Evolutionary conservation across 345 rosid species (phyloP), one percentile per base, ranked within the genome.

Genomic region (Acer campestre): DNA sequence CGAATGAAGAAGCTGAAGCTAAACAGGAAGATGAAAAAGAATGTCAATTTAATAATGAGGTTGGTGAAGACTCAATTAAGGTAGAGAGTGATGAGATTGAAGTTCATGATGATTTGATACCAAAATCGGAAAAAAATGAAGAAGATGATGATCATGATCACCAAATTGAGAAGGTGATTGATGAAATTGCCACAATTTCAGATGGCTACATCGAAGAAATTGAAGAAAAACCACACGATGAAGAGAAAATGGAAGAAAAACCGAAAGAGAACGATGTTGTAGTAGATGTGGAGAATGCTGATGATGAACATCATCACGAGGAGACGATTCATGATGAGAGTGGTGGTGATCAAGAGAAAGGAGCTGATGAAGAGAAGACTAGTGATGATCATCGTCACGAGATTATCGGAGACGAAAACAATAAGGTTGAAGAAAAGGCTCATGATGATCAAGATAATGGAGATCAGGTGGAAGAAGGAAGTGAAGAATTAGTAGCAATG

Each of bases 91-190:
- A 77, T 35, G 66, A 76, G 16, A 46, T 72, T 44, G 65, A 75
- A 46, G 81, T 80, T 62, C 58, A 53, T 49, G 17, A 49, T 49
- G 55, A 49, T 13, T 4, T 49, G 58, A 71, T 29, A 44, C 59
- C 74, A 58, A 77, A 85, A 74, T 20, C 55, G 3, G 79, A 75
- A 10, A 70, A 59, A 25, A 59, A 59, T 6, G 70, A 31, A 17
- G 85, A 82, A 51, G 77, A 77, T 20, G 49, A 49, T 68, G 84
- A 76, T 66, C 74, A 31, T 62, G 79, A 44, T 14, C 66, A 16
- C 73, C 84, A 80, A 42, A 84, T 81, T 76, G 90, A 77, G 75
- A 70, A 81, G 55, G 58, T 69, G 23, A 22, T 59, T 59, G 63
- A 59, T 64, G 77, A 71, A 64, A 66, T 48, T 78, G 17, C 82